phyloP scores from a whole-genome alignment of 306 rosid species.

The Vigna trinervia region DNA sequence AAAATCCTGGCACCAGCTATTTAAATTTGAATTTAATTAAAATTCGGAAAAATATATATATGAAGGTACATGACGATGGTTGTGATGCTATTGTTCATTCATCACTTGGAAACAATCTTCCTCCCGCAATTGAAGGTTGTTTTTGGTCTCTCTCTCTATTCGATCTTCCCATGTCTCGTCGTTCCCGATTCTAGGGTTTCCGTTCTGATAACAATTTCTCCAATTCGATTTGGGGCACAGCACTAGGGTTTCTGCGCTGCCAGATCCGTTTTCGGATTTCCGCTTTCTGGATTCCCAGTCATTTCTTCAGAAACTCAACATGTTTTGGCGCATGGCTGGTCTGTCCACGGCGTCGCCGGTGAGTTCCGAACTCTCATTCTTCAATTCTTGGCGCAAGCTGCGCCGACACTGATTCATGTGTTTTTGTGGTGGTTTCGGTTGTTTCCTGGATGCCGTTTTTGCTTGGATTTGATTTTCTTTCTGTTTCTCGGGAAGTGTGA shows the following conservation, averaged over 20 bases:
- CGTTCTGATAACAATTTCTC: conserved; percentile 29
- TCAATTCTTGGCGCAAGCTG: conserved; percentile 9
- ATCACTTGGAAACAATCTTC: conserved; percentile 44
- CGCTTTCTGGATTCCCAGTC: conserved; percentile 34
- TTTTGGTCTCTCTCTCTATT: conserved; percentile 47
- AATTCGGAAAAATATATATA: conserved; percentile 36
- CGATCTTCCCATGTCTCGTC: conserved; percentile 60
- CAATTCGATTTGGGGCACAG: conserved; percentile 43
- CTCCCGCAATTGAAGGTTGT: conserved; percentile 73
- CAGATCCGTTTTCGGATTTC: conserved; percentile 68
- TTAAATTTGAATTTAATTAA: conserved; percentile 24
- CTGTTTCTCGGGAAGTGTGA: conserved; percentile 44
- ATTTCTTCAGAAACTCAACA: conserved; percentile 55
- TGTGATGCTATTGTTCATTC: conserved; percentile 36
- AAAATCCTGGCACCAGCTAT: conserved; percentile 24
- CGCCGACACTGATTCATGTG: conserved; percentile 11
- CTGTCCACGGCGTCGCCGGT: conserved; percentile 98
- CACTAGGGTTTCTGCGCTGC: conserved; percentile 76
- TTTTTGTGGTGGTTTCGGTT: conserved; percentile 19
- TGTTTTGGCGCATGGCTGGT: conserved; percentile 99
- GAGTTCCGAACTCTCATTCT: conserved; percentile 51
- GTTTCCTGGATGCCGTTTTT: conserved; percentile 18
- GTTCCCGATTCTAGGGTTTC: conserved; percentile 65
- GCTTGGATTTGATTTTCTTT: conserved; percentile 35
- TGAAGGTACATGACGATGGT: conserved; percentile 11